Percentiles rank a stretch among this genome's conserved stretches.
phyloP scores from a whole-genome alignment of 768 basidiomycete genomes.

The Boletus coccyginus region DNA sequence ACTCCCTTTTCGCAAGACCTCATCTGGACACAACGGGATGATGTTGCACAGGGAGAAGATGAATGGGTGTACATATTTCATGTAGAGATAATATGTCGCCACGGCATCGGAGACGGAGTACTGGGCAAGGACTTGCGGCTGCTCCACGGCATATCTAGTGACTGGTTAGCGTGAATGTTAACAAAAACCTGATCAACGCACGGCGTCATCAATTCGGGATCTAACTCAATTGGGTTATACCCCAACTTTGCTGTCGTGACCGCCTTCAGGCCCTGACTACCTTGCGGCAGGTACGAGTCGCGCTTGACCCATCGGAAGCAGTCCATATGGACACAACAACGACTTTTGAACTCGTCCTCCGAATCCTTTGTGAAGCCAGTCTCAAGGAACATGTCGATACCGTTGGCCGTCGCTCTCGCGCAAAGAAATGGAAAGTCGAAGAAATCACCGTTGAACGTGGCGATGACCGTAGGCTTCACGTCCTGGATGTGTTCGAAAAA shows the following conservation, averaged over 20 bases:
- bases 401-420: conserved; percentile 79
- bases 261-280: conserved; percentile 96
- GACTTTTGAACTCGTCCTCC: conserved; percentile 94
- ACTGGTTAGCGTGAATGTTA: background rate
- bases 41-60: conserved; percentile 99
- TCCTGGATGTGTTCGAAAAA: conserved; percentile 96
- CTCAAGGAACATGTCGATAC: conserved; percentile 95
- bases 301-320: conserved; percentile 99
- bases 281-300: conserved; percentile 97
- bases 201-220: conserved; percentile 99
- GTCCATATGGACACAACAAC: conserved; percentile 96
- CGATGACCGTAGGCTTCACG: conserved; percentile 93
- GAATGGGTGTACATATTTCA: conserved; percentile 99
- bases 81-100: conserved; percentile 99
- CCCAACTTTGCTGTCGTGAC: conserved; percentile 96
- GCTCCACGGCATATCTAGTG: conserved; percentile 88
- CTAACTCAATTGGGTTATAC: conserved; percentile 94
- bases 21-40: conserved; percentile 94
- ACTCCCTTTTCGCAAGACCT: conserved; percentile 92
- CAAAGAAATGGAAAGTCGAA: conserved; percentile 99
- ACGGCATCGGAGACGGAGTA: conserved; percentile 99
- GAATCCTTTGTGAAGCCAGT: conserved; percentile 88
- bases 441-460: conserved; percentile 98
- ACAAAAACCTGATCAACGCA: conserved; percentile 40
- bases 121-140: conserved; percentile 90